Conservation (phyloP, 805 yeast genomes). For the Saccharomycopsis selenospora region DNA sequence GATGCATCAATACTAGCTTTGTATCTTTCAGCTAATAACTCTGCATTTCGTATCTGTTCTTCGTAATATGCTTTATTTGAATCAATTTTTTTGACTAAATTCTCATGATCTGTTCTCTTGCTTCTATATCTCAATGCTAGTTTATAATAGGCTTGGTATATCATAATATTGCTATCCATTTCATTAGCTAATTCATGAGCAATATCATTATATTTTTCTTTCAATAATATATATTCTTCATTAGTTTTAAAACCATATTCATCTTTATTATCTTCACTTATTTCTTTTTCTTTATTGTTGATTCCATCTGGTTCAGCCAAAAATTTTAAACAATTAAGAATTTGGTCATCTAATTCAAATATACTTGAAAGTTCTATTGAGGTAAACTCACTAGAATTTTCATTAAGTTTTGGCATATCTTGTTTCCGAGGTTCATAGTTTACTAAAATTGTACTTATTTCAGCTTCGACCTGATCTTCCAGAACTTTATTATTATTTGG, state of each 20-base stretch:
- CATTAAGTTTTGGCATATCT: neutral
- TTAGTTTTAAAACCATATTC: neutral
- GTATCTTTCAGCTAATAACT: neutral
- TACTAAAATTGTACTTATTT: neutral
- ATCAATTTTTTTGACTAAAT: neutral
- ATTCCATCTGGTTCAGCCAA: neutral
- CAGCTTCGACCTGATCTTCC: constrained; percentile 1
- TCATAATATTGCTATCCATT: constrained; percentile 14
- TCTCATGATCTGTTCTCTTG: constrained; percentile 3
- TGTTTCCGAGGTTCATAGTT: neutral
- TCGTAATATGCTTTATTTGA: neutral
- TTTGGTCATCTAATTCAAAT: constrained; percentile 4
- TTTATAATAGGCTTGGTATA: constrained; percentile 18
- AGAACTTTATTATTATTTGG: neutral
- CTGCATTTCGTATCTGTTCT: neutral
- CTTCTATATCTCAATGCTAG: constrained; percentile 15
- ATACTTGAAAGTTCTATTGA: neutral
- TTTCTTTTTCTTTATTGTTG: neutral
- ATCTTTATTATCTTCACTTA: too few species aligned
- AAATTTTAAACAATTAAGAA: neutral
- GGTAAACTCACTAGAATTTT: neutral
- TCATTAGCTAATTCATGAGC: constrained; percentile 12
- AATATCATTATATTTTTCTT: constrained; percentile 6
- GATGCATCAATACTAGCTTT: neutral
- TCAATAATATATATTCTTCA: constrained; percentile 4